Evolutionary conservation across 2,329 filamentous ascomycete genomes (phyloP), one percentile per base, ranked within the genome.

Genomic region (Thermochaetoides dissita): DNA sequence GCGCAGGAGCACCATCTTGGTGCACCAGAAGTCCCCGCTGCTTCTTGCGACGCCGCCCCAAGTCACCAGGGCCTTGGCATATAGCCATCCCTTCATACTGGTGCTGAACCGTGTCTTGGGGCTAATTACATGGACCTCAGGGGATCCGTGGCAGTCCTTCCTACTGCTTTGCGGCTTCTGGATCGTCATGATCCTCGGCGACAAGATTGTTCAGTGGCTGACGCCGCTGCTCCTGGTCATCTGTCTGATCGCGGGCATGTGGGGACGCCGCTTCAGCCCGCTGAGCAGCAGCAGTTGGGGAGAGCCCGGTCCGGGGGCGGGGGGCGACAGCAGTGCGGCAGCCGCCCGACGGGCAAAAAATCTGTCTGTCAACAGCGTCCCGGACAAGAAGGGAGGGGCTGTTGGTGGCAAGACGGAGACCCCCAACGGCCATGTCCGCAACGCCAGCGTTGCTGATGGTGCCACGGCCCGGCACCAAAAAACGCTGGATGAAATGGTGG

Each of bases 141-240:
- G 76, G 34, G 91, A 98, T 58, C 79, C 88, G 0, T 98, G 89
- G 89, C 87, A 96, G 68, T 95, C 88, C 68, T 98, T 96, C 57
- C 68, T 98, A 47, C 61, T 98, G 30, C 72, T 98, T 3, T 79
- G 79, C 11, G 71, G 66, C 30, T 98, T 94, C 58, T 98, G 91
- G 91, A 82, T 79, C 3, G 63, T 79, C 8, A 81, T 85, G 10
- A 69, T 95, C 12, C 96, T 96, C 59, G 88, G 87, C 38, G 87
- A 93, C 65, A 67, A 75, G 12, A 68, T 94, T n/a, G 69, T 94
- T 50, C 74, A 83, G 51, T 81, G 79, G 62, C 81, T 82, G 1
- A 91, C 88, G 0, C 91, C 91, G 3, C 69, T 96, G 39, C 71
- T 94, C 8, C 70, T 93, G 8, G 86, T 94, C 12, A 59, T 81